Conservation (phyloP, 2,329 filamentous ascomycete species). For the Stagonosporopsis cucurbitacearum region DNA sequence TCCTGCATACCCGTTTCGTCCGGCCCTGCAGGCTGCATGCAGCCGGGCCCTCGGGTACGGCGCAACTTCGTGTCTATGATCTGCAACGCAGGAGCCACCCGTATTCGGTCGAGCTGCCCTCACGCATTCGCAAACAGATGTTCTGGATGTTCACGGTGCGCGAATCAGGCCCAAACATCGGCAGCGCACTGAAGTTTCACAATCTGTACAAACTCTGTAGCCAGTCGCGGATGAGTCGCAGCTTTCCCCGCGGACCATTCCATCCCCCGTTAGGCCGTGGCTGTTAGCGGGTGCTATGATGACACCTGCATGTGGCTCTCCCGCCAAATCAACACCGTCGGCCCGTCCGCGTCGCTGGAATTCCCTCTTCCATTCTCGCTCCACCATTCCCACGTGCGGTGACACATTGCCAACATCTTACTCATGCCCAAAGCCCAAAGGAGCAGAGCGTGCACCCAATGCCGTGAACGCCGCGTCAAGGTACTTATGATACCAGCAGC, state of each 20-base stretch:
- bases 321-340: conserved; percentile 14
- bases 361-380: conserved; percentile 24
- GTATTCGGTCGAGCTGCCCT: not conserved
- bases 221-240: conserved; percentile 6
- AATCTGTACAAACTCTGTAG: conserved; percentile 6
- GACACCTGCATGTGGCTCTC: conserved; percentile 16
- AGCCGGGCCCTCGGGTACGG: conserved; percentile 11
- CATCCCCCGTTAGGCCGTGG: conserved; percentile 10
- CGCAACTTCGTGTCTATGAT: conserved; percentile 6
- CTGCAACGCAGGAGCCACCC: not conserved
- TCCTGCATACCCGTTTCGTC: not conserved
- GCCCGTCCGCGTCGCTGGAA: conserved; percentile 19
- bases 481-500: conserved; percentile 38
- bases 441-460: conserved; percentile 44
- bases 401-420: conserved; percentile 13
- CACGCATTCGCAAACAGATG: not conserved
- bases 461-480: conserved; percentile 46
- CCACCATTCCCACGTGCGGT: conserved; percentile 15
- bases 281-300: conserved; percentile 19
- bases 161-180: not conserved
- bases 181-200: not conserved
- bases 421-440: conserved; percentile 38
- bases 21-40: conserved; percentile 16
- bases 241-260: conserved; percentile 7
- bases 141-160: not conserved